Evolutionary conservation across 306 rosid species (phyloP).

Genomic region (Medicago arabica): DNA sequence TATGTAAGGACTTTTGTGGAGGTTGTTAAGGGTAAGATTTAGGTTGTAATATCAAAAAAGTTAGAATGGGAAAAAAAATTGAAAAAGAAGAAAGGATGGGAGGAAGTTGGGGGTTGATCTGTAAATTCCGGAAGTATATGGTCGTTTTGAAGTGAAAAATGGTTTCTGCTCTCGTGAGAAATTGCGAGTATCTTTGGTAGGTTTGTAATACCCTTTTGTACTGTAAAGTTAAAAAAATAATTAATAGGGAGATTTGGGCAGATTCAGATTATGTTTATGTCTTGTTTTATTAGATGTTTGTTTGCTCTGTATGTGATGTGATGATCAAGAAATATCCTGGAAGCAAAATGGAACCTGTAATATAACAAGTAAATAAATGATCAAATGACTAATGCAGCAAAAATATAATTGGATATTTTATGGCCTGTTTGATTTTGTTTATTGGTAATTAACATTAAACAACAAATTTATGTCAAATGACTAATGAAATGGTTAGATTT

Average conservation of each 20-base stretch:
- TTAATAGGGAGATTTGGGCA: conserved; percentile 46
- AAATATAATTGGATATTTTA: background rate
- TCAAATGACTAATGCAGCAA: background rate
- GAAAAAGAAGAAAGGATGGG: background rate
- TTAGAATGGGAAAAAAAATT: background rate
- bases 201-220: conserved; percentile 48
- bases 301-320: conserved; percentile 1
- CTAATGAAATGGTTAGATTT: no score
- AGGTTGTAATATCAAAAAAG: conserved; percentile 42
- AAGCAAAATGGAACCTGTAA: background rate
- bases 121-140: conserved; percentile 40
- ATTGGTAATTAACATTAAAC: background rate
- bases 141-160: conserved; percentile 13
- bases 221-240: conserved; percentile 46
- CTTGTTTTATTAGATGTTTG: background rate
- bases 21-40: conserved; percentile 38
- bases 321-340: background rate
- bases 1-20: conserved; percentile 6
- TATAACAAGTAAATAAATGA: background rate
- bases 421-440: background rate
- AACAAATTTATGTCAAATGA: no score
- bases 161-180: conserved; percentile 46
- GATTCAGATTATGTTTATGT: background rate
- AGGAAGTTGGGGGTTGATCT: conserved; percentile 44
- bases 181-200: conserved; percentile 28